Evolutionary conservation across 495 filamentous ascomycete species (phyloP).

Genomic region (Mytilinidion resinicola): DNA sequence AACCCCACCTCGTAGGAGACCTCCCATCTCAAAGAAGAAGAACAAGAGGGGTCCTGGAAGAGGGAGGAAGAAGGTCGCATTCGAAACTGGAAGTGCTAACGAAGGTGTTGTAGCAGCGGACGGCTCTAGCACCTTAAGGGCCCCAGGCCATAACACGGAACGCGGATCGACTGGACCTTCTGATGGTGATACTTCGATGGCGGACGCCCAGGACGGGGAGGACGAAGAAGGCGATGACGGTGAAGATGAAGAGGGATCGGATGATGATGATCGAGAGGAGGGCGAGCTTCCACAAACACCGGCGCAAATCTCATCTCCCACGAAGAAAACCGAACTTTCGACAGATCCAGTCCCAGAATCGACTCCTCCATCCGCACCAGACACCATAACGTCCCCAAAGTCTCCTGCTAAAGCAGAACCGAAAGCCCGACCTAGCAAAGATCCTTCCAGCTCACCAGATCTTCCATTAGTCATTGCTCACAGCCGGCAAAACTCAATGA

Average conservation of each 20-base stretch:
- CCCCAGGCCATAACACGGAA: slow-evolving; percentile 18
- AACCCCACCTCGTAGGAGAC: slow-evolving; percentile 50
- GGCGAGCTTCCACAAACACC: slow-evolving; percentile 9
- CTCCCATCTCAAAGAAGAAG: slow-evolving; percentile 55
- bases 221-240: slow-evolving; percentile 29
- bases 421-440: slow-evolving; percentile 1
- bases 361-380: neutral
- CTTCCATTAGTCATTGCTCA: slow-evolving; percentile 30
- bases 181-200: slow-evolving; percentile 31
- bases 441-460: slow-evolving; percentile 30
- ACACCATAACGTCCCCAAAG: neutral
- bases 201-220: slow-evolving; percentile 27
- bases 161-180: slow-evolving; percentile 28
- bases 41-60: slow-evolving; percentile 31
- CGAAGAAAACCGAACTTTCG: neutral
- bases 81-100: slow-evolving; percentile 23
- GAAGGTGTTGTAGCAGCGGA: slow-evolving; percentile 19
- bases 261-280: slow-evolving; percentile 26
- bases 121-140: slow-evolving; percentile 12
- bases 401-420: slow-evolving; percentile 11
- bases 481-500: slow-evolving; percentile 33
- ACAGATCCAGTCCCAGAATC: neutral
- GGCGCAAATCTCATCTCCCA: neutral
- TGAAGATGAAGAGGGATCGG: slow-evolving; percentile 31
- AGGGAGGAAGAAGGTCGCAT: slow-evolving; percentile 38